Evolutionary conservation across 2,329 filamentous ascomycete genomes (phyloP).

Genomic region (Calonectria henricotiae): DNA sequence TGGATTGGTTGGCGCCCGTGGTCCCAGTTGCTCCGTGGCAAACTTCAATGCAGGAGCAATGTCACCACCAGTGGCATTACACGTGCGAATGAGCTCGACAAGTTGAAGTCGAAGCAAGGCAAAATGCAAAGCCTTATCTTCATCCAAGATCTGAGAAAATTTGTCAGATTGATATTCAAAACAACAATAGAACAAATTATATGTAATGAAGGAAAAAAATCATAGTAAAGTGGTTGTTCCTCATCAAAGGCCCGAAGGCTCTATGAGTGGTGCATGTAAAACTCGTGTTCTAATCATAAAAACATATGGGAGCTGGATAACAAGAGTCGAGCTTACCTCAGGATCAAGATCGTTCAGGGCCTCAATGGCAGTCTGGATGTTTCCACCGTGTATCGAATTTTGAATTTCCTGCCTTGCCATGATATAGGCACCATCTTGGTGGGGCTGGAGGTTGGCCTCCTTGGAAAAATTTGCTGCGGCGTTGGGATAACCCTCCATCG

Average conservation of each 20-base stretch:
- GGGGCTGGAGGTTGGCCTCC: constrained; percentile 89
- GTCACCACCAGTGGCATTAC: constrained; percentile 79
- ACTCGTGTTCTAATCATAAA: constrained; percentile 91
- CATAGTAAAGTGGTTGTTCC: constrained; percentile 77
- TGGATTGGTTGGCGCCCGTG: constrained; percentile 85
- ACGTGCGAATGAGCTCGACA: constrained; percentile 90
- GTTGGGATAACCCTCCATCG: constrained; percentile 93
- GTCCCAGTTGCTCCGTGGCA: constrained; percentile 88
- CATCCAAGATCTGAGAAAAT: constrained; percentile 84
- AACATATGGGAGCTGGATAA: constrained; percentile 26
- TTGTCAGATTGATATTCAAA: constrained; percentile 34
- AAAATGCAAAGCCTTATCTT: constrained; percentile 88
- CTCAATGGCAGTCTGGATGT: constrained; percentile 89
- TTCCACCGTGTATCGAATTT: constrained; percentile 86
- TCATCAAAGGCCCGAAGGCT: constrained; percentile 91
- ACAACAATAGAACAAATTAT: constrained; percentile 22
- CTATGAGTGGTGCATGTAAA: constrained; percentile 99
- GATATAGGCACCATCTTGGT: constrained; percentile 82
- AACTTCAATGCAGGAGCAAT: constrained; percentile 88
- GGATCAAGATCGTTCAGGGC: constrained; percentile 91
- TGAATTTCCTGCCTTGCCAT: constrained; percentile 86
- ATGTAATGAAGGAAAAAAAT: constrained; percentile 44
- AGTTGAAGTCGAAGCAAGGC: constrained; percentile 91
- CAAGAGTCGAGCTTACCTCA: constrained; percentile 77
- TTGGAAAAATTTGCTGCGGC: constrained; percentile 94